Conservation (phyloP, 345 rosid genomes). For the Arabis hirsuta region DNA sequence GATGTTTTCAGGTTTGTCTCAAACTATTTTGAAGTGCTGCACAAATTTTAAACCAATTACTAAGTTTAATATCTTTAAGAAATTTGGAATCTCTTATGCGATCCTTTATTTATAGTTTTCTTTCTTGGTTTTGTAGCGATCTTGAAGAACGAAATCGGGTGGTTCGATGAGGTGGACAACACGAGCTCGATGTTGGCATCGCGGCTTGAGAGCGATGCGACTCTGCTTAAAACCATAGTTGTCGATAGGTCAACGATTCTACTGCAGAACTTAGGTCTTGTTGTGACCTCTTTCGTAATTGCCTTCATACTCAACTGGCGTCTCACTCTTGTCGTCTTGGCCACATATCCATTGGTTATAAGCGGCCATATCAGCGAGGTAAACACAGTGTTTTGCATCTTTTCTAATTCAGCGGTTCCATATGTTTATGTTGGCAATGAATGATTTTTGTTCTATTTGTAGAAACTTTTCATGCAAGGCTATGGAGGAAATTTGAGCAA, state of each 20-base stretch:
- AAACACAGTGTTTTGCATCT: background rate
- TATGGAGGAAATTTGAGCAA: constrained; percentile 95
- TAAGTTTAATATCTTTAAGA: background rate
- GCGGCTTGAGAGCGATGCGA: constrained; percentile 82
- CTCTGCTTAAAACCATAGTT: constrained; percentile 69
- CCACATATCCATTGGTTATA: constrained; percentile 81
- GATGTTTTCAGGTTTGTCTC: constrained; percentile 71
- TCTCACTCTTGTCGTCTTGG: constrained; percentile 83
- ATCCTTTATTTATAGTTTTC: background rate
- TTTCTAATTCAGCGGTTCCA: background rate
- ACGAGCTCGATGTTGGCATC: constrained; percentile 87
- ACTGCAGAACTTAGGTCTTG: constrained; percentile 76
- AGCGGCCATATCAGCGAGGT: constrained; percentile 99
- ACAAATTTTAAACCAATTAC: background rate
- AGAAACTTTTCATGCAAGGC: constrained; percentile 98
- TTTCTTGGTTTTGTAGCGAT: constrained; percentile 60
- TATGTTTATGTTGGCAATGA: background rate
- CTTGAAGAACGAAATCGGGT: constrained; percentile 86
- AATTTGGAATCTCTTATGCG: background rate
- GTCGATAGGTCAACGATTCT: constrained; percentile 86
- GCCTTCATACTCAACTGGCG: constrained; percentile 96
- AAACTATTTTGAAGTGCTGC: background rate
- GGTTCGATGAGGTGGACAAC: constrained; percentile 89
- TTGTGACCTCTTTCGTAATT: constrained; percentile 71
- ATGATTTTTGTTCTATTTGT: constrained; percentile 25